Evolutionary conservation across 208 protist species (phyloP), one percentile per base, ranked within the genome.

Genomic region (Hexamita inflata): DNA sequence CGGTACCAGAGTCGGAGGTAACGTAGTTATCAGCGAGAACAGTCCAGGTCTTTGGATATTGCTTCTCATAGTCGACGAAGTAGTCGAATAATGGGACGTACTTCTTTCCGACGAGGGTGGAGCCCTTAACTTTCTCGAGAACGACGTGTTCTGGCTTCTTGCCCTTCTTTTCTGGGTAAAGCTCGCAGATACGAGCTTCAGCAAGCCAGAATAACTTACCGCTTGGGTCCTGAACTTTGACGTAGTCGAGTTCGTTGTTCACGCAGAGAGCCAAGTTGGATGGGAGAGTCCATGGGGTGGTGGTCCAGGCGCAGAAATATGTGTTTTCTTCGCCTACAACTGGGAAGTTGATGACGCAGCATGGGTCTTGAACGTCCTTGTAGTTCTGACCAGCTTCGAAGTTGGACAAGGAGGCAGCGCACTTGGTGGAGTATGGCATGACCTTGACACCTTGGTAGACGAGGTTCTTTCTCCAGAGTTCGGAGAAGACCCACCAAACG

Each of bases 251-350:
- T n/a, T 92, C 86, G 15, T 89, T 86, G 84, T 99, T 88, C 24
- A 99, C 97, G 83, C 92, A 96, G 32, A 99, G 88, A 15, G 90
- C 94, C 7, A 99, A 82, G 86, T 99, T 99, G 74, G 88, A 94
- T 19, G 95, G 95, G 15, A 99, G 87, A 13, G 96, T 99, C 96
- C 97, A 99, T 38, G 96, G 97, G 35, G 97, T 99, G 7, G 97
- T 99, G 0, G 97, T 99, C 96, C 96, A 99, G 15, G 94, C 96
- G 0, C 26, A n/a, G 15, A 66, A 30, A 34, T 38, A 30, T 40
- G 34, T 30, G 82, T 65, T 80, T 9, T 87, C 80, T 70, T 94
- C 90, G 28, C 85, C 83, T 2, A 85, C 78, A 15, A 90, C 61
- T 62, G 89, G 90, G 83, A 98, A 97, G 24, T 86, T 78, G 24